Evolutionary conservation across 1,284 basidiomycete species (phyloP).

Genomic region (Hemileia vastatrix): DNA sequence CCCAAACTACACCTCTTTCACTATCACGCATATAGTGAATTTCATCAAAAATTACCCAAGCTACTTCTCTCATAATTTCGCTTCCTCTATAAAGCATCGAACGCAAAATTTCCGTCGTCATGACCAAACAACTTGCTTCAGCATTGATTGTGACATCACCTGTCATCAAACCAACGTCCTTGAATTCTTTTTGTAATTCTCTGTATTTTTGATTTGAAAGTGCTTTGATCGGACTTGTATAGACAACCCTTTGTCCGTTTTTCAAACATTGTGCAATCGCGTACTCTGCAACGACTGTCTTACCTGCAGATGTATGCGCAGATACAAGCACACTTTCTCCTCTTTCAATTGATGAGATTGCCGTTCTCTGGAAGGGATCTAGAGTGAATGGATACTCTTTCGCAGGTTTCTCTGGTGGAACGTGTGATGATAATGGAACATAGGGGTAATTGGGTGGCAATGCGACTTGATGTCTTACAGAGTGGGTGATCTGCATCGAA

Average conservation of each 20-base stretch:
- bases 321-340: conserved; percentile 97
- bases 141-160: conserved; percentile 99
- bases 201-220: conserved; percentile 98
- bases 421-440: conserved; percentile 78
- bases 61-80: conserved; percentile 98
- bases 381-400: conserved; percentile 90
- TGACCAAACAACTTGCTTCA: conserved; percentile 88
- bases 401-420: conserved; percentile 78
- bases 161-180: conserved; percentile 98
- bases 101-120: conserved; percentile 99
- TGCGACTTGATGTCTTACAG: conserved; percentile 89
- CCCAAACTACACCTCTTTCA: conserved; percentile 56
- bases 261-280: conserved; percentile 93
- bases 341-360: conserved; percentile 86
- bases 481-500: too few relatives aligned
- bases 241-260: conserved; percentile 90
- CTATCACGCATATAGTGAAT: conserved; percentile 99
- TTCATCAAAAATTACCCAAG: conserved; percentile 99
- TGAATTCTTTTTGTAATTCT: conserved; percentile 92
- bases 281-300: conserved; percentile 98
- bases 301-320: conserved; percentile 94
- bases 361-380: conserved; percentile 95
- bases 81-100: conserved; percentile 99
- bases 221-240: conserved; percentile 99
- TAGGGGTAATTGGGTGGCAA: conserved; percentile 88